A percentile compares a stretch with the other conserved stretches of the same genome.
These are phyloP conservation scores for Theileria orientalis DNA, from an alignment of 169 alveolate species.

Conservation along the genomic window DNA sequence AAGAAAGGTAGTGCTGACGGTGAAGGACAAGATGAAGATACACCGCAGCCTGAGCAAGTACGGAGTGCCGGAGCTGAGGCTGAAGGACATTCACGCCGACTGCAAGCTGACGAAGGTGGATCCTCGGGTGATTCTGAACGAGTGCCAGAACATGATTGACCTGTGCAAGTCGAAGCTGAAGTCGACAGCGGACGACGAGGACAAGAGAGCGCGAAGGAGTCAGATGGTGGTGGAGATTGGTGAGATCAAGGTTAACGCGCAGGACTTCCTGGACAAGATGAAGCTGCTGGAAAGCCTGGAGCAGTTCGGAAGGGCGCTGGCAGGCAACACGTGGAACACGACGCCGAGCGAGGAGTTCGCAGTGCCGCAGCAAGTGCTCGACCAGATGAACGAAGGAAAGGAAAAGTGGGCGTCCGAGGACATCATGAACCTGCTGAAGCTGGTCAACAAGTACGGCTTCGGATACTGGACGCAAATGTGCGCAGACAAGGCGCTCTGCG, in stretches of 20 bases:
- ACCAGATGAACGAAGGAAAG: conserved; percentile 66
- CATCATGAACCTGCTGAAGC: conserved; percentile 78
- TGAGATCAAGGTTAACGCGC: conserved; percentile 66
- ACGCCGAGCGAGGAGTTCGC: conserved; percentile 13
- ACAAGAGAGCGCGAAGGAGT: conserved; percentile 19
- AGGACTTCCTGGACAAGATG: conserved; percentile 69
- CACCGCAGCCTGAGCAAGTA: conserved; percentile 78
- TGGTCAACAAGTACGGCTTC: conserved; percentile 84
- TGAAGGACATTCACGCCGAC: conserved; percentile 79
- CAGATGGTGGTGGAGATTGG: conserved; percentile 62
- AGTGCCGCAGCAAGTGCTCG: conserved; percentile 43
- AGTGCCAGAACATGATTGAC: conserved; percentile 72
- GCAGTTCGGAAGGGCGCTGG: conserved; percentile 57
- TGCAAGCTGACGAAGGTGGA: conserved; percentile 76
- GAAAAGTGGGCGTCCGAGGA: conserved; percentile 77
- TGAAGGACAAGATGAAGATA: conserved; percentile 76
- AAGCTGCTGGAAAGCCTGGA: conserved; percentile 66
- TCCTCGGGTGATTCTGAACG: conserved; percentile 74
- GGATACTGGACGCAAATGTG: conserved; percentile 85
- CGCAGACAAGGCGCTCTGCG: conserved; percentile 73
- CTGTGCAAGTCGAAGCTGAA: conserved; percentile 67
- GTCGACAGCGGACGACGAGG: conserved; percentile 56
- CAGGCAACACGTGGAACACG: conserved; percentile 62
- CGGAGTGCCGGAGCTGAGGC: conserved; percentile 81
- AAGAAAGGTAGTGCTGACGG: conserved; percentile 66